Evolutionary conservation across 495 filamentous ascomycete species (phyloP).

Genomic region (Penicillium roqueforti): DNA sequence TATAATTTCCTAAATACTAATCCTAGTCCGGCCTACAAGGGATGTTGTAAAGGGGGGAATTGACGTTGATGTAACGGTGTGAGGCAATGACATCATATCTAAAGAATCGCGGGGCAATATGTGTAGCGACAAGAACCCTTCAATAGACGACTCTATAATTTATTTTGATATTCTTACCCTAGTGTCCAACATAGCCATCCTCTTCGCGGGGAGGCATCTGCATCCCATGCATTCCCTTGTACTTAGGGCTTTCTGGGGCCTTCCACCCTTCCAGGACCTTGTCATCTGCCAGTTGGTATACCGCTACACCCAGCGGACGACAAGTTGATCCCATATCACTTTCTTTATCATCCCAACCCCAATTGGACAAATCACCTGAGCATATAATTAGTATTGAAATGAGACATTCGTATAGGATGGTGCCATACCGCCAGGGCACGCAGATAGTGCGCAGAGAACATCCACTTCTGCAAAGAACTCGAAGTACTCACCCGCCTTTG

Average conservation of each 20-base stretch:
- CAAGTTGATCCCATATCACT: conserved; percentile 67
- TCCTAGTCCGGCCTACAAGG: background rate
- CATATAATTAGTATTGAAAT: conserved; percentile 29
- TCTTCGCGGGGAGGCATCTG: conserved; percentile 35
- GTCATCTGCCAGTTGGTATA: conserved; percentile 56
- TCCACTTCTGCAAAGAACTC: conserved; percentile 77
- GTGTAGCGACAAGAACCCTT: no score
- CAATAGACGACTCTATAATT: background rate
- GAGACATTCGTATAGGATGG: background rate
- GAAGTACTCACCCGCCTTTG: conserved; percentile 60
- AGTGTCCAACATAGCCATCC: conserved; percentile 34
- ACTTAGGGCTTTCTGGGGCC: conserved; percentile 51
- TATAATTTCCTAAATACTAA: background rate
- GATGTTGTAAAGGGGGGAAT: background rate
- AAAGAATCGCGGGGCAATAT: conserved; percentile 23
- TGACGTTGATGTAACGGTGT: conserved; percentile 22
- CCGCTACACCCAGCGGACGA: conserved; percentile 66
- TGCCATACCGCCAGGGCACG: conserved; percentile 49
- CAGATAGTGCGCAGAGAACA: conserved; percentile 68
- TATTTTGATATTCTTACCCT: conserved; percentile 2
- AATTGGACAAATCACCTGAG: conserved; percentile 66
- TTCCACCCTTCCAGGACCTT: conserved; percentile 56
- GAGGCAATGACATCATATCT: conserved; percentile 21
- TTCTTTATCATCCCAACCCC: conserved; percentile 68
- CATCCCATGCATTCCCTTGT: conserved; percentile 67